Evolutionary conservation across 495 filamentous ascomycete genomes (phyloP), one percentile per base, ranked within the genome.

Genomic region (Trichocladium antarcticum): DNA sequence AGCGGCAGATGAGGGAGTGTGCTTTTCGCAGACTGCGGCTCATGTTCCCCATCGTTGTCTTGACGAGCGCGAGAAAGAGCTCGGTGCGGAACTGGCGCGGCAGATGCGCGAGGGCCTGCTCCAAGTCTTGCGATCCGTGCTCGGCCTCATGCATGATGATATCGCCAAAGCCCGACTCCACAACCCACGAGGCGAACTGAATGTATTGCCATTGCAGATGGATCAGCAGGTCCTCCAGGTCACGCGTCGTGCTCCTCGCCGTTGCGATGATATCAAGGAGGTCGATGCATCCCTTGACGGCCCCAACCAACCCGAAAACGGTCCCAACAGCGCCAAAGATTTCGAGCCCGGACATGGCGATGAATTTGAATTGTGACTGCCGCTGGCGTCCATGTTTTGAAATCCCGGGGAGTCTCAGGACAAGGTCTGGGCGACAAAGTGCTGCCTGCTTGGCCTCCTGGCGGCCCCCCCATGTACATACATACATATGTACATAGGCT

Each of bases 201-300:
- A 37, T 37, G 35, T n/a, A n/a, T 15, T 37, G 35, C 35, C 35
- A 37, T 16, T 37, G 35, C 2, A 37, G n/a, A 15, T 15, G 15
- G 5, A 37, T n/a, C 14, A 37, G 2, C 35, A 37, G n/a, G 35
- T 37, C 35, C 15, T 37, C 35, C 14, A 37, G 35, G 3, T 37
- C 35, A n/a, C 10, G 14, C 14, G 15, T 4, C 14, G 35, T n/a
- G 35, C 35, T 16, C 14, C 35, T 10, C 15, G 35, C 35, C 10
- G 35, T 16, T n/a, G 35, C 15, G 16, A 37, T 37, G 15, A 37
- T 16, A 15, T 37, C 35, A 4, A 37, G 59, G 14, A 69, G 55
- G 12, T 50, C 56, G 37, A 57, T 54, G 47, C 67, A 66, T 19
- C 45, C 49, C 9, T 50, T 34, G 24, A 66, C 54, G 3, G 51